These are phyloP conservation scores for Alternaria panax DNA, from an alignment of 2,329 filamentous ascomycete genomes.

Conservation along the genomic window DNA sequence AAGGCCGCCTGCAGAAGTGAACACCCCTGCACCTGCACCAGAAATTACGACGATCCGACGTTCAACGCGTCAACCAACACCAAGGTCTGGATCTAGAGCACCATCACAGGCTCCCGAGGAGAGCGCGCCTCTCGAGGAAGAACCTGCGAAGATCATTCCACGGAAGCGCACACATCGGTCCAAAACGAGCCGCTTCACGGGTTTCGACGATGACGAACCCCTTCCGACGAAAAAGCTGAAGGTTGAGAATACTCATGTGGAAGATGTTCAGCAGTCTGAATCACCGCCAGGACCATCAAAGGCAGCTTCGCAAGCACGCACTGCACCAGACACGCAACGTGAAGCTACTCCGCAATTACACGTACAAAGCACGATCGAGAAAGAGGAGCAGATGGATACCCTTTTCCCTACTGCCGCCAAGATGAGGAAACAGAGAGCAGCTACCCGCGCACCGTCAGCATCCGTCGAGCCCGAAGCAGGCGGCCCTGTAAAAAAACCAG, in stretches of 20 bases:
- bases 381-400: constrained; percentile 69
- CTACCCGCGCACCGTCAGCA: constrained; percentile 38
- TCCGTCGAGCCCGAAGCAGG: constrained; percentile 46
- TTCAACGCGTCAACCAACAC: constrained; percentile 25
- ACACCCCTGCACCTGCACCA: constrained; percentile 28
- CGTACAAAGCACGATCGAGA: constrained; percentile 50
- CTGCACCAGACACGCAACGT: constrained; percentile 32
- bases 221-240: constrained; percentile 39
- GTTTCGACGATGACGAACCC: constrained; percentile 68
- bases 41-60: constrained; percentile 17
- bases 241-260: constrained; percentile 35
- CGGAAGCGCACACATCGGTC: constrained; percentile 47
- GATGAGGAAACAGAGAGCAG: constrained; percentile 74
- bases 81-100: constrained; percentile 23
- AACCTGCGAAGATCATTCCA: constrained; percentile 34
- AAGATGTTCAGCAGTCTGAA: constrained; percentile 32
- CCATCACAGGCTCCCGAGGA: constrained; percentile 30
- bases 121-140: constrained; percentile 20
- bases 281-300: constrained; percentile 4
- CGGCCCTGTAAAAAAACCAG: constrained; percentile 41
- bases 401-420: constrained; percentile 79
- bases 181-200: constrained; percentile 68
- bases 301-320: constrained; percentile 19
- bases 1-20: constrained; percentile 63
- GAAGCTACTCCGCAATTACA: constrained; percentile 35